These are phyloP conservation scores for Puccinia brachypodii DNA, from an alignment of 1,284 basidiomycete species.

Conservation along the genomic window DNA sequence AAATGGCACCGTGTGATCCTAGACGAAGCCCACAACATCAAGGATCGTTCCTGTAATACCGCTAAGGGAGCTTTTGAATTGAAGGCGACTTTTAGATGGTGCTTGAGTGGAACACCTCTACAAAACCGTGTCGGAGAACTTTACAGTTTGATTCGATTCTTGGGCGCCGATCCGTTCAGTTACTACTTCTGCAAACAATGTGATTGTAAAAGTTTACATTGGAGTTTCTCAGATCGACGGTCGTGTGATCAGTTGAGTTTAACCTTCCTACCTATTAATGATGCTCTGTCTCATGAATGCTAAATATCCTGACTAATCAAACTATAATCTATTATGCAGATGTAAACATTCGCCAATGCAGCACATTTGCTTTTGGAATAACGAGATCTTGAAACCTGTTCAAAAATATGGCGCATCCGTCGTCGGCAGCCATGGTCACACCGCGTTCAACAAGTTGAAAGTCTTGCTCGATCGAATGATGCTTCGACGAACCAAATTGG, in stretches of 20 bases:
- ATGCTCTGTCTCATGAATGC: no score
- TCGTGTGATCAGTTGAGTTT: conserved; percentile 72
- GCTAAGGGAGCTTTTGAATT: conserved; percentile 94
- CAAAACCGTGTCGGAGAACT: conserved; percentile 80
- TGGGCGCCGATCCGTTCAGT: conserved; percentile 46
- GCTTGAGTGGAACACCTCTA: conserved; percentile 94
- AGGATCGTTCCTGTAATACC: conserved; percentile 87
- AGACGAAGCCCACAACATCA: conserved; percentile 94
- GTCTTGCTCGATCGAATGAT: conserved; percentile 81
- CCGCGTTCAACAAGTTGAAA: conserved; percentile 46
- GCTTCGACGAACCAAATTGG: conserved; percentile 73
- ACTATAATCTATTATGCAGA: neutral
- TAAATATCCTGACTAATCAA: neutral
- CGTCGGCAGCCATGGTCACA: conserved; percentile 42
- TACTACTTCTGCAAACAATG: conserved; percentile 55
- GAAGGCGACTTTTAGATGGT: conserved; percentile 81
- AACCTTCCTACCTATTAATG: neutral
- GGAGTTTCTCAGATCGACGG: conserved; percentile 80
- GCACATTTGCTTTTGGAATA: conserved; percentile 80
- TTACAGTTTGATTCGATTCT: conserved; percentile 75
- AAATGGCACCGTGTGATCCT: conserved; percentile 73
- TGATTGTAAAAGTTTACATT: conserved; percentile 83
- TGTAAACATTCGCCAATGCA: conserved; percentile 81
- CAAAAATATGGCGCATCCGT: conserved; percentile 66
- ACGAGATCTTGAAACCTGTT: conserved; percentile 89